Percentiles rank a stretch among this genome's conserved stretches.
phyloP scores from a whole-genome alignment of 2,329 filamentous ascomycete species.

The Phaeomoniella chlamydospora region DNA sequence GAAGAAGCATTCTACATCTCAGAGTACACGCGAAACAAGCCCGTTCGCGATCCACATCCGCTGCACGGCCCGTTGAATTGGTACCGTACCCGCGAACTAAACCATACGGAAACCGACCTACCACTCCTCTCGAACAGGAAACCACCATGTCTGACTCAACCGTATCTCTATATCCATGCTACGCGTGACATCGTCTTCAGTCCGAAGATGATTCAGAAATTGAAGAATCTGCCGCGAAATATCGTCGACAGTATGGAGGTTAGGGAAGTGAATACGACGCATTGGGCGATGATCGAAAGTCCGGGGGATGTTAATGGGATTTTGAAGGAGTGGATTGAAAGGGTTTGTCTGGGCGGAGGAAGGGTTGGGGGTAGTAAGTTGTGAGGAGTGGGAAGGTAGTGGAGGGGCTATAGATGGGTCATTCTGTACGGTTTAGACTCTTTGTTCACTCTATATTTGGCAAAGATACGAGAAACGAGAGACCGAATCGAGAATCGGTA shows the following conservation, averaged over 20 bases:
- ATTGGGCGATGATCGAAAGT: slow-evolving; percentile 74
- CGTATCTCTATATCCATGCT: slow-evolving; percentile 63
- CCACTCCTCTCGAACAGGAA: slow-evolving; percentile 15
- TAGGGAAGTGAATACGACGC: slow-evolving; percentile 52
- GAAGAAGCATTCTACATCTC: slow-evolving; percentile 65
- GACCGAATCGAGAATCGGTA: too few species aligned
- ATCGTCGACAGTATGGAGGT: slow-evolving; percentile 50
- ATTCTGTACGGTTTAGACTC: too few species aligned
- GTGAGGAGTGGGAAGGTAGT: slow-evolving; percentile 9
- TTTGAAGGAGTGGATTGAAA: slow-evolving; percentile 53
- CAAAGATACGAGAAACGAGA: too few species aligned
- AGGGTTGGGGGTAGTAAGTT: slow-evolving; percentile 30
- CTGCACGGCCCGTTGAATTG: slow-evolving; percentile 73
- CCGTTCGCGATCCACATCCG: slow-evolving; percentile 32
- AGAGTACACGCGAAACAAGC: slow-evolving; percentile 44
- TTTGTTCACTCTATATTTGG: too few species aligned
- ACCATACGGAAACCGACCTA: slow-evolving; percentile 57
- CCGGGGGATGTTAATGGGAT: slow-evolving; percentile 55
- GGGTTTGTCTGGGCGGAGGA: slow-evolving; percentile 31
- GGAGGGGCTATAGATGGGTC: not conserved
- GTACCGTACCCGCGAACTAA: slow-evolving; percentile 64
- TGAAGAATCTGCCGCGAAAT: slow-evolving; percentile 45
- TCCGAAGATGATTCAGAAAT: slow-evolving; percentile 53
- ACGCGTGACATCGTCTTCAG: slow-evolving; percentile 58
- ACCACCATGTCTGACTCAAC: slow-evolving; percentile 35